Evolutionary conservation across 352 stramenopile genomes (phyloP).

Genomic region (Globisporangium sylvaticum): DNA sequence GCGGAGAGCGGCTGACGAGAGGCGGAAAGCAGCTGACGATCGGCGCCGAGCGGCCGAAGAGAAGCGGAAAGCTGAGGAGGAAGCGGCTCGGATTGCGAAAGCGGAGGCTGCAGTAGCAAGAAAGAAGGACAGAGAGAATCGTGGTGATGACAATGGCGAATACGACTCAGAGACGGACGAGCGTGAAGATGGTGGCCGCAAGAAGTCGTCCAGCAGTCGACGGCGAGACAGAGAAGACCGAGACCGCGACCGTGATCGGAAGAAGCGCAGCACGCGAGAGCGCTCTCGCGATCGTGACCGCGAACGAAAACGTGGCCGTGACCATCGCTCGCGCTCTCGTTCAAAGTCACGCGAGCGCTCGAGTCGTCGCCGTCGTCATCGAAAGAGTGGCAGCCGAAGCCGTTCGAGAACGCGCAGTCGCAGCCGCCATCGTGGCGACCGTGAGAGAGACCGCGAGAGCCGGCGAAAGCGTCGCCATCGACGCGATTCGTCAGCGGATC

Average conservation of each 20-base stretch:
- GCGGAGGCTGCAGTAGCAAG: not conserved
- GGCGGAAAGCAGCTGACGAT: conserved; percentile 11
- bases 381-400: conserved; percentile 22
- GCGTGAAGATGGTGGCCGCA: not conserved
- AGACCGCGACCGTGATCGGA: not conserved
- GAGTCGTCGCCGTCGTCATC: conserved; percentile 14
- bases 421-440: conserved; percentile 21
- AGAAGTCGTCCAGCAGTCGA: not conserved
- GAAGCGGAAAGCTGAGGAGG: not conserved
- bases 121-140: conserved; percentile 7
- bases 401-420: conserved; percentile 26
- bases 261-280: conserved; percentile 12
- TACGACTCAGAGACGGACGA: not conserved
- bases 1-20: conserved; percentile 10
- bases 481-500: conserved; percentile 16
- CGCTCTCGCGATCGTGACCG: conserved; percentile 12
- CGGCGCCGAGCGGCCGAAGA: not conserved
- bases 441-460: conserved; percentile 12
- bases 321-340: conserved; percentile 19
- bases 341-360: conserved; percentile 28
- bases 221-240: conserved; percentile 7
- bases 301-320: conserved; percentile 17
- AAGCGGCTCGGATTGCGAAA: conserved; percentile 5
- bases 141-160: conserved; percentile 4
- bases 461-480: conserved; percentile 20